Evolutionary conservation across 2,329 filamentous ascomycete genomes (phyloP).

Genomic region (Fusarium coicis): DNA sequence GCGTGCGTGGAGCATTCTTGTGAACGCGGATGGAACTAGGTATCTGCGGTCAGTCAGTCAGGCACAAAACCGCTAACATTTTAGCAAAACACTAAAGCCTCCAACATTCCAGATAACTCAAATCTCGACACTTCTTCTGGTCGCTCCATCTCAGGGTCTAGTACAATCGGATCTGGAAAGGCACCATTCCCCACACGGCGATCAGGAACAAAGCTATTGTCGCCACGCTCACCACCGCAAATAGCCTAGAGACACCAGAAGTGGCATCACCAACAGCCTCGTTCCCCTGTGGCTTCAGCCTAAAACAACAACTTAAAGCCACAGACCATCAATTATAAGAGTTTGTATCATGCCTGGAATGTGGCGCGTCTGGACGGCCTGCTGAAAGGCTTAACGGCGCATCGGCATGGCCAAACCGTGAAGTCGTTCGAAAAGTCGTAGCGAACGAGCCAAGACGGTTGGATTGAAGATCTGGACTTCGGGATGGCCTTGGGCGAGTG

Average conservation of each 20-base stretch:
- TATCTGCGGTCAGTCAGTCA: no score
- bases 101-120: slow-evolving; percentile 16
- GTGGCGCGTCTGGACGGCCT: background rate
- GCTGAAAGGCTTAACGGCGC: slow-evolving; percentile 28
- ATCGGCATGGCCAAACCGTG: background rate
- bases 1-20: no score
- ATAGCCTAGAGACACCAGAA: background rate
- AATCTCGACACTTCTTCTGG: rapidly evolving
- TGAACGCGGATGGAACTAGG: no score
- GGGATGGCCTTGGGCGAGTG: background rate
- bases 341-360: slow-evolving; percentile 17
- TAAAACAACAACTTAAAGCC: background rate
- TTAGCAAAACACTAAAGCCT: background rate
- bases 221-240: slow-evolving; percentile 18
- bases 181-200: background rate
- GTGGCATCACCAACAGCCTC: slow-evolving; percentile 7
- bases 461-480: background rate
- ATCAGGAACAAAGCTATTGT: slow-evolving; percentile 26
- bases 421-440: background rate
- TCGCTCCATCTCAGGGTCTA: background rate
- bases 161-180: slow-evolving; percentile 1
- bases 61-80: background rate
- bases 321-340: background rate
- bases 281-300: background rate
- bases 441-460: background rate